Evolutionary conservation across 495 filamentous ascomycete species (phyloP).

Genomic region (Parathielavia hyrcaniae): DNA sequence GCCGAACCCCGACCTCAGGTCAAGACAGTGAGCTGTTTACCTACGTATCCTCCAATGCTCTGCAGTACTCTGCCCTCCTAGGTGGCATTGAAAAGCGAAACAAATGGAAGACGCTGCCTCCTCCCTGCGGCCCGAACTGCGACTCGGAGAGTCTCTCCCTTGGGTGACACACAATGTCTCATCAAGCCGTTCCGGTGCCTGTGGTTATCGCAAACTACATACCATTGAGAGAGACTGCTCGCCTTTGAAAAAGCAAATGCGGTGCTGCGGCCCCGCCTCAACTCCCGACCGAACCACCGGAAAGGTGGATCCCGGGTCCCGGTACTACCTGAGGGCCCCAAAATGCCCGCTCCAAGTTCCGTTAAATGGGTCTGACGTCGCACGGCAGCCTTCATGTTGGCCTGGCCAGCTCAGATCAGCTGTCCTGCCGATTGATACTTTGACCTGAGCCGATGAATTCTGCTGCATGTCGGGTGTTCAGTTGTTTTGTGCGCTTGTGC

Average conservation of each 20-base stretch:
- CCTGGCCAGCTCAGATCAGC: too few species aligned
- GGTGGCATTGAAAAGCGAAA: conserved; percentile 1
- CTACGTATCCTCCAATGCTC: too few species aligned
- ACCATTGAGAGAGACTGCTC: too few species aligned
- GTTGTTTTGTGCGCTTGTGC: too few species aligned
- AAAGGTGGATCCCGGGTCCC: background rate
- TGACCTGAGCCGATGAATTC: too few species aligned
- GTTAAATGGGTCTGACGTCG: too few species aligned
- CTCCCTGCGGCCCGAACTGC: background rate
- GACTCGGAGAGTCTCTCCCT: background rate
- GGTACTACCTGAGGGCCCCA: background rate
- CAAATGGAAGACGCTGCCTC: background rate
- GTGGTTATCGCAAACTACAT: background rate
- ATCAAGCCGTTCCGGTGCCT: conserved; percentile 4
- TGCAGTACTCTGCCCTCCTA: too few species aligned
- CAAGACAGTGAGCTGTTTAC: background rate
- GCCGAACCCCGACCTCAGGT: background rate
- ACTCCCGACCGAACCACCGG: background rate
- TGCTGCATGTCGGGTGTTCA: too few species aligned
- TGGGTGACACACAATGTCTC: conserved; percentile 15
- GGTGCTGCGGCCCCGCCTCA: background rate
- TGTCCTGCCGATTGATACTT: too few species aligned
- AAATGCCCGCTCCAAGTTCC: too few species aligned
- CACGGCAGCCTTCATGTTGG: too few species aligned
- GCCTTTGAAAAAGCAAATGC: background rate